Percentiles rank a stretch among this genome's conserved stretches.
phyloP scores from a whole-genome alignment of 805 yeast species.

The Teunomyces funiuensis region DNA sequence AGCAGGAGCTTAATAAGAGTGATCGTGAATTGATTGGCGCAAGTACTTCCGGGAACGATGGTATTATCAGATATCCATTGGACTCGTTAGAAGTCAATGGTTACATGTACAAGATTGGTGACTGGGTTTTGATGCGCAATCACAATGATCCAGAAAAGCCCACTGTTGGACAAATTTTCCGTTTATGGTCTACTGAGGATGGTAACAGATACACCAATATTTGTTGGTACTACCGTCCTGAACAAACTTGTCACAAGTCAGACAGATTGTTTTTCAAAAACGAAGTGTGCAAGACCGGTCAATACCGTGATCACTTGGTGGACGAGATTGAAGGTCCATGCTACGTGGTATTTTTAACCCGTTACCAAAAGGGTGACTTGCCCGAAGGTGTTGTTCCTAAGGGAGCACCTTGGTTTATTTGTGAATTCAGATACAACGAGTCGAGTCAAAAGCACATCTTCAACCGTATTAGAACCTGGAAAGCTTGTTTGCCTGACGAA shows the following conservation, averaged over 20 bases:
- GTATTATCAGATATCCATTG: slow-evolving; percentile 68
- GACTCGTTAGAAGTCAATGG: slow-evolving; percentile 74
- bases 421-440: slow-evolving; percentile 94
- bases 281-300: slow-evolving; percentile 96
- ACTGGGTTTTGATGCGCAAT: slow-evolving; percentile 88
- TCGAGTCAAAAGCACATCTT: slow-evolving; percentile 67
- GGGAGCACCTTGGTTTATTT: slow-evolving; percentile 85
- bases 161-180: slow-evolving; percentile 88
- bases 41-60: slow-evolving; percentile 44
- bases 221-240: slow-evolving; percentile 98
- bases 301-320: slow-evolving; percentile 89
- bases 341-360: slow-evolving; percentile 90
- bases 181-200: slow-evolving; percentile 91
- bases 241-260: slow-evolving; percentile 92
- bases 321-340: slow-evolving; percentile 91
- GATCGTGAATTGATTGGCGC: slow-evolving; percentile 66
- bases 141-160: slow-evolving; percentile 89
- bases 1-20: slow-evolving; percentile 74
- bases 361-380: slow-evolving; percentile 94
- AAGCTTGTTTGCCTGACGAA: slow-evolving; percentile 97
- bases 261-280: slow-evolving; percentile 89
- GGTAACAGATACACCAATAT: slow-evolving; percentile 83
- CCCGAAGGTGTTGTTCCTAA: slow-evolving; percentile 57
- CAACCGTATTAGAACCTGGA: slow-evolving; percentile 97
- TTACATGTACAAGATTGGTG: slow-evolving; percentile 79